phyloP scores from a whole-genome alignment of 1,284 basidiomycete species.

The Rhodotorula sp. region DNA sequence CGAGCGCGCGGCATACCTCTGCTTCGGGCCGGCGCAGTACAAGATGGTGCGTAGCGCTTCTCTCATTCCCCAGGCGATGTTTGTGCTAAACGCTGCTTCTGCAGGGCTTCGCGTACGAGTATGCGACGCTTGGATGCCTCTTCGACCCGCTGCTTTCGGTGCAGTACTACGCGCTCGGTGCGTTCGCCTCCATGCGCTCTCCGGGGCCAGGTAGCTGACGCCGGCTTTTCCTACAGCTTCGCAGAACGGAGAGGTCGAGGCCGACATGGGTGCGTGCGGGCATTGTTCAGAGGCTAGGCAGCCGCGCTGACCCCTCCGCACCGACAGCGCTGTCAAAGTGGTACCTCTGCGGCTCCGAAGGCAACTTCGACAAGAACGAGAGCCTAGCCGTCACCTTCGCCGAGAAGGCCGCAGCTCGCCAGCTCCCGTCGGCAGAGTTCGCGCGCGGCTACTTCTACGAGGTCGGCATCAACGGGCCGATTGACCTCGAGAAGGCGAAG shows the following conservation, averaged over 20 bases:
- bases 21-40: conserved; percentile 86
- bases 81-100: conserved; percentile 1
- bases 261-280: conserved; percentile 70
- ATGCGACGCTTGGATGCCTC: conserved; percentile 78
- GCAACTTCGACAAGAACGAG: conserved; percentile 85
- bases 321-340: conserved; percentile 39
- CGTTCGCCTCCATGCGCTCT: neutral
- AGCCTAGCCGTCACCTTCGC: conserved; percentile 83
- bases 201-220: too few species aligned
- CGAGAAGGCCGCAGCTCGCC: conserved; percentile 80
- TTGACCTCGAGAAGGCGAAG: conserved; percentile 65
- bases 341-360: conserved; percentile 69
- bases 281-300: too few species aligned
- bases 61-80: too few species aligned
- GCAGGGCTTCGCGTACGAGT: conserved; percentile 81
- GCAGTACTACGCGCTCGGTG: conserved; percentile 73
- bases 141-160: conserved; percentile 89
- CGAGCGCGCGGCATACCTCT: conserved; percentile 63
- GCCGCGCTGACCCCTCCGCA: neutral
- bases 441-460: conserved; percentile 92
- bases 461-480: conserved; percentile 60
- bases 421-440: conserved; percentile 81
- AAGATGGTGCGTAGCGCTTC: conserved; percentile 59
- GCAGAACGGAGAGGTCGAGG: conserved; percentile 82
- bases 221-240: conserved; percentile 57